phyloP scores from a whole-genome alignment of 202 grass and related monocot genomes.

The Carex arenaria region DNA sequence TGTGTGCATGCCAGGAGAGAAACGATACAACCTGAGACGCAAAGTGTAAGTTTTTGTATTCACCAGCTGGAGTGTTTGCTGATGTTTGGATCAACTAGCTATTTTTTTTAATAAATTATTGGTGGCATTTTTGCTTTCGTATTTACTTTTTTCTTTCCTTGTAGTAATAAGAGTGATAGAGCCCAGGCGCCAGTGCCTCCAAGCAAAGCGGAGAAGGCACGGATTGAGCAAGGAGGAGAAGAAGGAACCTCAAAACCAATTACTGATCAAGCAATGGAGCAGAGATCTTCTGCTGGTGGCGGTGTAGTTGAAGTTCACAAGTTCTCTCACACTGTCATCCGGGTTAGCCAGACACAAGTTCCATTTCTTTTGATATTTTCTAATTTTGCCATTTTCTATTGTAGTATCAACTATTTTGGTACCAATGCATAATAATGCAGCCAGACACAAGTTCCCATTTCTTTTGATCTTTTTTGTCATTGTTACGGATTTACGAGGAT shows the following conservation, averaged over 20 bases:
- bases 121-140: neutral
- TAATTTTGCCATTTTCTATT: neutral
- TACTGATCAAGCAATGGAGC: conserved; percentile 15
- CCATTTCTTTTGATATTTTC: neutral
- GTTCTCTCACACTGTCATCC: conserved; percentile 35
- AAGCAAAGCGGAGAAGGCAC: conserved; percentile 42
- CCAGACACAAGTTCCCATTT: neutral
- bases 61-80: neutral
- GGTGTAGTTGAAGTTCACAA: conserved; percentile 46
- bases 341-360: conserved; percentile 9
- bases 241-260: conserved; percentile 74
- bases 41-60: conserved; percentile 45
- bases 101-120: conserved; percentile 26
- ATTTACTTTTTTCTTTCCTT: neutral
- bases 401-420: neutral
- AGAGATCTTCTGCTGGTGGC: conserved; percentile 26
- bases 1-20: conserved; percentile 43
- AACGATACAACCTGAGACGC: conserved; percentile 81
- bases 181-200: conserved; percentile 14
- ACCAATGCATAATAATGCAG: neutral
- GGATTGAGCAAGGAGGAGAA: conserved; percentile 29
- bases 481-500: neutral
- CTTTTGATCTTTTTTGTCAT: neutral
- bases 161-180: conserved; percentile 20
- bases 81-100: neutral